phyloP scores from a whole-genome alignment of 345 rosid genomes.

The Camelina hispida region DNA sequence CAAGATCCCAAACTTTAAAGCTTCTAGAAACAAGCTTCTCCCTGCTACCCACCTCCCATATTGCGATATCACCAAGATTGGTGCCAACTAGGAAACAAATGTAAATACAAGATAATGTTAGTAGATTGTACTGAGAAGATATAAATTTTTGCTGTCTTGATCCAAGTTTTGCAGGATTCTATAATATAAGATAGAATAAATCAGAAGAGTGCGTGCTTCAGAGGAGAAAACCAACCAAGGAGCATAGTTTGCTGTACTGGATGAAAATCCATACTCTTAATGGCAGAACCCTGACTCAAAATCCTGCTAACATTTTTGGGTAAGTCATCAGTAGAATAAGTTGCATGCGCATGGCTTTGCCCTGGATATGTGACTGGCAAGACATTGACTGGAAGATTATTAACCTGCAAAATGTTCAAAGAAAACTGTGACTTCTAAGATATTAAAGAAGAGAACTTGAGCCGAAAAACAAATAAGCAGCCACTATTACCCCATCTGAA shows the following conservation, averaged over 20 bases:
- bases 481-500: conserved; percentile 61
- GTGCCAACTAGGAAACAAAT: conserved; percentile 61
- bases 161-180: conserved; percentile 18
- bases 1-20: conserved; percentile 75
- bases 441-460: conserved; percentile 18
- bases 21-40: conserved; percentile 54
- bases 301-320: conserved; percentile 60
- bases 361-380: conserved; percentile 57
- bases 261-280: conserved; percentile 82
- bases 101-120: conserved; percentile 22
- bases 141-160: conserved; percentile 8
- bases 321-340: conserved; percentile 58
- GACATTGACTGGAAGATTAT: conserved; percentile 53
- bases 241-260: conserved; percentile 67
- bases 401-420: conserved; percentile 46
- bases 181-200: conserved; percentile 6
- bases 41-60: conserved; percentile 72
- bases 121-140: conserved; percentile 39
- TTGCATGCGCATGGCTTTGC: conserved; percentile 58
- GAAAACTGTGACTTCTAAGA: conserved; percentile 19
- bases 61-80: conserved; percentile 53
- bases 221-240: conserved; percentile 57
- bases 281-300: conserved; percentile 59
- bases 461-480: conserved; percentile 15
- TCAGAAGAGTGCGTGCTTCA: conserved; percentile 9